phyloP scores from a whole-genome alignment of 108 stramenopile species.

The Conticribra weissflogii region DNA sequence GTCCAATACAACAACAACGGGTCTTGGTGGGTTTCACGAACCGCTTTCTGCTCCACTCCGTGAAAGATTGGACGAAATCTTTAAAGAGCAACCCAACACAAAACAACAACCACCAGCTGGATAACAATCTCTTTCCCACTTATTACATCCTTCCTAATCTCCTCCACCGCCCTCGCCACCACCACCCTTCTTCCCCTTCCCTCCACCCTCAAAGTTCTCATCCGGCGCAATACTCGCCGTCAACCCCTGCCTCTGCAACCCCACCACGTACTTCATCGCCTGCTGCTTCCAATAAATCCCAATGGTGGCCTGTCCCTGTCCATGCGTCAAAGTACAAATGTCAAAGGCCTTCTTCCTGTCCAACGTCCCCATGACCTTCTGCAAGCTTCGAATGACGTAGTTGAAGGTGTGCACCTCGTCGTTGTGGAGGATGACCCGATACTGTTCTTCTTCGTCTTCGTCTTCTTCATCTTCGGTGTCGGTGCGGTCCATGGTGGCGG shows the following conservation, averaged over 20 bases:
- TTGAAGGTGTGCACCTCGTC: conserved; percentile 97
- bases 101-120: too few species aligned
- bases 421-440: conserved; percentile 95
- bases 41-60: too few species aligned
- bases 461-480: conserved; percentile 82
- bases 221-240: conserved; percentile 95
- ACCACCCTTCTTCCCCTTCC: conserved; percentile 60
- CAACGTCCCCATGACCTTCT: conserved; percentile 86
- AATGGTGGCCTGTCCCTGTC: conserved; percentile 91
- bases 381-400: conserved; percentile 91
- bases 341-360: conserved; percentile 90
- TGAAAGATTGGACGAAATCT: too few species aligned
- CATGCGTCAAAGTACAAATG: conserved; percentile 91
- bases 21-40: too few species aligned
- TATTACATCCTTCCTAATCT: not conserved
- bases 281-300: conserved; percentile 91
- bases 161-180: conserved; percentile 7
- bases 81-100: too few species aligned
- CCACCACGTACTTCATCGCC: conserved; percentile 89
- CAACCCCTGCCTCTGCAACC: conserved; percentile 88
- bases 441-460: conserved; percentile 72
- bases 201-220: conserved; percentile 80
- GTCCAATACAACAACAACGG: too few species aligned
- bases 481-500: conserved; percentile 54
- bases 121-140: too few species aligned